Base-by-base conservation (phyloP, 2,329 filamentous ascomycete genomes). In the Trichoderma pleuroti region DNA sequence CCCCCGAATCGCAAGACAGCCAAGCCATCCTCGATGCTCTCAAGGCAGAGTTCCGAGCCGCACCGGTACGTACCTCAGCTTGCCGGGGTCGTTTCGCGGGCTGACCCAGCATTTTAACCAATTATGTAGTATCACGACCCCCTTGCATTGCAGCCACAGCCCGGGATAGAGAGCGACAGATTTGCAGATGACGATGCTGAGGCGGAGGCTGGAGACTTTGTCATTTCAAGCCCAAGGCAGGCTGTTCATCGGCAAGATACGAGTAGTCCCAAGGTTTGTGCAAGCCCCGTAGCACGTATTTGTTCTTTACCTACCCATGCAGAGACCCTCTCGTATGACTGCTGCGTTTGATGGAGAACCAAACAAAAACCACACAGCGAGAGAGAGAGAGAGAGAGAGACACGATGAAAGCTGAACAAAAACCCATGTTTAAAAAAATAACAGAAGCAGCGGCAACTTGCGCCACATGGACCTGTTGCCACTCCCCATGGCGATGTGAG, bases 1-100 rank as follows among this genome's bases (percentile, higher is more conserved):
- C 71, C 70, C 76, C 78, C 71, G 82, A 83, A 68, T 80, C 82
- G 9, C 83, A 84, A 73, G 83, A 85, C 74, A 85, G 81, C 77
- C 83, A 84, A 76, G 76, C 78, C 30, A 76, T 85, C 30, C 73
- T 82, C 2, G 78, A 81, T 42, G 77, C 77, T 69, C 78, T 83
- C 73, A 80, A 79, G 72, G 77, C 75, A 24, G 76, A 81, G 70
- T 80, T 83, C 70, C 82, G 81, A 69, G 76, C 81, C 18, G 70
- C 59, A 69, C 32, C 59, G 70, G 70, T 71, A 71, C 70, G 70
- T 71, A 68, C 70, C 65, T 49, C 28, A 42, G 28, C 66, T 49
- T 28, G 64, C 70, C 62, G 5, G 62, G 56, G 42, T 62, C 42
- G 32, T 70, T 34, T 61, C 21, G 5, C 56, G 24, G 16, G 39